A percentile compares a stretch with the other conserved stretches of the same genome.
Conservation (phyloP, 2,329 filamentous ascomycete genomes). For the Arthrinium phaeospermum region DNA sequence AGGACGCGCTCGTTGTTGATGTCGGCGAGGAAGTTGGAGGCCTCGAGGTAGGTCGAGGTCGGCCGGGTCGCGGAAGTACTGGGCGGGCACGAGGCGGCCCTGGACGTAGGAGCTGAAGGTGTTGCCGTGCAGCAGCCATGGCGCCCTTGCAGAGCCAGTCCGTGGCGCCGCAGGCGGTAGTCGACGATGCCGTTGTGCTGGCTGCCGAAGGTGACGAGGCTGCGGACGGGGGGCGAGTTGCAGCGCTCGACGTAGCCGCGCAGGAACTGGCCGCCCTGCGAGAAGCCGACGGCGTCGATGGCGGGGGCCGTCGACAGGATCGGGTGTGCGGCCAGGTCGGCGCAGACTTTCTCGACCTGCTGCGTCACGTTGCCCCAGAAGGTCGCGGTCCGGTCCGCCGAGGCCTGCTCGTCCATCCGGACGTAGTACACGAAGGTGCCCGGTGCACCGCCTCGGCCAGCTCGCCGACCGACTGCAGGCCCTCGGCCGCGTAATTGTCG, state of each 20-base stretch:
- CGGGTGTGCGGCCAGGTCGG: constrained; percentile 74
- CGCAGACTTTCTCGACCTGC: constrained; percentile 80
- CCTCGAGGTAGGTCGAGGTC: constrained; percentile 77
- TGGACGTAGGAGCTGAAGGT: constrained; percentile 84
- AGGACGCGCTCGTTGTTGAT: constrained; percentile 87
- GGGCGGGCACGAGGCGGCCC: constrained; percentile 81
- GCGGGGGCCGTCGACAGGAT: constrained; percentile 83
- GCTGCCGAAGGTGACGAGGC: constrained; percentile 84
- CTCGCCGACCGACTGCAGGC: constrained; percentile 72
- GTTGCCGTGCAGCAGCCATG: constrained; percentile 78
- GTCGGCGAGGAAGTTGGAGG: constrained; percentile 90
- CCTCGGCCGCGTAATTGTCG: constrained; percentile 78
- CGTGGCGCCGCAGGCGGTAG: constrained; percentile 74
- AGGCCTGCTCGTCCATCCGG: constrained; percentile 69
- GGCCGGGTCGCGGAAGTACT: constrained; percentile 83
- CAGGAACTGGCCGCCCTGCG: constrained; percentile 95
- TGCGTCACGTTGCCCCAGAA: constrained; percentile 89
- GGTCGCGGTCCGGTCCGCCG: constrained; percentile 77
- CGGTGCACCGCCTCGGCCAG: constrained; percentile 74
- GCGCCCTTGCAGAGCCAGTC: constrained; percentile 86
- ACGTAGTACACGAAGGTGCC: constrained; percentile 86
- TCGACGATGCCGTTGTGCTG: constrained; percentile 91
- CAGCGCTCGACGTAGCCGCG: constrained; percentile 89
- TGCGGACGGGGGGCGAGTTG: constrained; percentile 75
- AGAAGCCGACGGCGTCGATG: constrained; percentile 92